phyloP scores from a whole-genome alignment of 208 protist genomes.

The Angomonas deanei region DNA sequence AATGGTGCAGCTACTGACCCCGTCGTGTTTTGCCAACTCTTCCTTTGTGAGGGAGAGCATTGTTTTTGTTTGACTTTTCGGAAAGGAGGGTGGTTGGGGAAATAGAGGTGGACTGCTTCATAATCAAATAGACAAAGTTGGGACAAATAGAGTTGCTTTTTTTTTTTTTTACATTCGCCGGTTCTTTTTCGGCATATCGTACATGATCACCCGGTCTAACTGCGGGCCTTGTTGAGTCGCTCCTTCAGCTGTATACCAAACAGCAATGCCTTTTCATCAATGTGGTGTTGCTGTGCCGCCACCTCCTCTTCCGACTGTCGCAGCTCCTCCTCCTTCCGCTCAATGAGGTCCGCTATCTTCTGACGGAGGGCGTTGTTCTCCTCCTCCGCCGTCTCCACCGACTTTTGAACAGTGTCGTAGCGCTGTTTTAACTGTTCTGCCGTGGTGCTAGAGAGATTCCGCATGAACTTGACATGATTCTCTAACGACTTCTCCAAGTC shows the following conservation, averaged over 20 bases:
- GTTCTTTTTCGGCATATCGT: too few relatives aligned
- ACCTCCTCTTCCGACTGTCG: slow-evolving; percentile 81
- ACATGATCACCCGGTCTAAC: background rate
- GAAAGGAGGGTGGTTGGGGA: background rate
- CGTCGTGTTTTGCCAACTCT: slow-evolving; percentile 40
- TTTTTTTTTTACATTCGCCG: slow-evolving; percentile 12
- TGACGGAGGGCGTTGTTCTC: slow-evolving; percentile 59
- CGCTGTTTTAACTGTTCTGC: slow-evolving; percentile 80
- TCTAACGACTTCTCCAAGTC: slow-evolving; percentile 39
- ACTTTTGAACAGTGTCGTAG: slow-evolving; percentile 55
- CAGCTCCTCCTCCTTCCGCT: slow-evolving; percentile 64
- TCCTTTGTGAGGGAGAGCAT: slow-evolving; percentile 10
- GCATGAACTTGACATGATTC: slow-evolving; percentile 61
- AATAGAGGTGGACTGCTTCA: too few relatives aligned
- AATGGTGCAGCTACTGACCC: slow-evolving; percentile 33
- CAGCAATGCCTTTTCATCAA: slow-evolving; percentile 85
- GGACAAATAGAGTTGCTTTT: background rate
- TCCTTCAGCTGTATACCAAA: slow-evolving; percentile 90
- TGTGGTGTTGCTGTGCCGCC: slow-evolving; percentile 58
- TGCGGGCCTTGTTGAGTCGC: slow-evolving; percentile 32
- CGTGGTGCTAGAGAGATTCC: slow-evolving; percentile 50
- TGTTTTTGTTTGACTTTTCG: background rate
- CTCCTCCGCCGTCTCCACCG: slow-evolving; percentile 50
- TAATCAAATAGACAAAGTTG: too few relatives aligned
- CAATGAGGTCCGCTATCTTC: slow-evolving; percentile 43